Evolutionary conservation across 2,329 filamentous ascomycete genomes (phyloP), one percentile per base, ranked within the genome.

Genomic region (Aureobasidium sp.): DNA sequence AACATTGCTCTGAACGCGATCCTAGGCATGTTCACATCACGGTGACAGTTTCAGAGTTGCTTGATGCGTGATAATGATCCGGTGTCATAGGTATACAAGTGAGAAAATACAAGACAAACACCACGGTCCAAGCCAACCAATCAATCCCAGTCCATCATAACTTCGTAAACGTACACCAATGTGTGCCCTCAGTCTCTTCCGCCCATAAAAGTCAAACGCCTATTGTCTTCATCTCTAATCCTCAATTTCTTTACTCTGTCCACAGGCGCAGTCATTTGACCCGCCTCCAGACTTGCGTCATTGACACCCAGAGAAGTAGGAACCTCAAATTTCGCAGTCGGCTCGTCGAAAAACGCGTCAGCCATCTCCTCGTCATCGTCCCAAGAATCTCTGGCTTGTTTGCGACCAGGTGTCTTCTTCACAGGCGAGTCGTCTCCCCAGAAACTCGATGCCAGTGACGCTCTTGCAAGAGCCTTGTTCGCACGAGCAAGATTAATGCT

Each of bases 261-360:
- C 41, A 71, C 66, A 25, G 73, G 72, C 59, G 71, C 71, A 47
- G 72, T 74, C 65, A 71, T 70, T 64, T 73, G 72, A 29, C 72
- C 63, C 42, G 72, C 53, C 49, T 66, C 62, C n/a, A 60, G 27
- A 52, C 47, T 22, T 20, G 36, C 52, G 17, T 34, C 51, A 1
- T 12, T 37, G 61, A 17, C 68, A 64, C 37, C 70, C 69, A 8
- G 65, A 36, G 69, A 71, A 20, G 67, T 68, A 0, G 73, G 71
- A 22, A 72, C 73, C 3, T 65, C 66, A 9, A 70, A 69, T 47
- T 56, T 55, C 1, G 27, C 51, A 25, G 41, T 57, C 22, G 59
- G 48, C 20, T 62, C 51, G 11, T 47, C 49, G 41, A 70, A 71
- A 17, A 66, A 65, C 2, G 67, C 67, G 29, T 69, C 67, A 17